Evolutionary conservation across 108 stramenopile genomes (phyloP).

Genomic region (Heterococcus sp.): DNA sequence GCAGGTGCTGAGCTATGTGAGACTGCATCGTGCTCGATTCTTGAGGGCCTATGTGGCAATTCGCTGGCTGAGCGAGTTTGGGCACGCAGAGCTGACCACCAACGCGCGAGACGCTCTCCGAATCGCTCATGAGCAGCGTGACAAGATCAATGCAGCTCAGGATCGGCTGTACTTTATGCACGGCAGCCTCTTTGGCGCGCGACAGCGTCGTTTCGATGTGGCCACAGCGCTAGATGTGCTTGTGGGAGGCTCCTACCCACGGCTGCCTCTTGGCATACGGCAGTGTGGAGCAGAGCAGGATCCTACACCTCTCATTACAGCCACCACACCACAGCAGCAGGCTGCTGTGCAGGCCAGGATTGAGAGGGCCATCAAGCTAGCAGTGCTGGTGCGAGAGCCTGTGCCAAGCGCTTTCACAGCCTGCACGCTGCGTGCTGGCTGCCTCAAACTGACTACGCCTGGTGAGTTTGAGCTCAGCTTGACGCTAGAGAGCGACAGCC

Average conservation of each 20-base stretch:
- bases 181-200: conserved; percentile 34
- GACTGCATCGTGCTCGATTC: conserved; percentile 22
- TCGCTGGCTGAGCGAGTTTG: conserved; percentile 18
- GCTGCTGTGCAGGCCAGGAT: conserved; percentile 1
- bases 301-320: not conserved
- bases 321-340: conserved; percentile 1
- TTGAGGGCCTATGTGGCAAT: conserved; percentile 31
- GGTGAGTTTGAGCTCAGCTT: conserved; percentile 41
- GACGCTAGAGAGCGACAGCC: conserved; percentile 18
- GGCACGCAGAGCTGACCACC: conserved; percentile 7
- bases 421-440: conserved; percentile 5
- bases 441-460: conserved; percentile 8
- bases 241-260: conserved; percentile 11
- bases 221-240: conserved; percentile 34
- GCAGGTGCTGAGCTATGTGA: conserved; percentile 30
- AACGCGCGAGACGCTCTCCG: conserved; percentile 27
- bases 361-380: conserved; percentile 20
- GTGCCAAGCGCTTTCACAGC: conserved; percentile 19
- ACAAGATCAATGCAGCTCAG: conserved; percentile 38
- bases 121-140: conserved; percentile 14
- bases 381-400: conserved; percentile 21
- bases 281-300: conserved; percentile 30
- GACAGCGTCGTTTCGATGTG: conserved; percentile 37
- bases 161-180: conserved; percentile 46
- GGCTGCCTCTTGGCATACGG: conserved; percentile 24